Percentiles rank a stretch among this genome's conserved stretches.
Conservation (phyloP, 768 basidiomycete species). For the Suillus clintonianus region DNA sequence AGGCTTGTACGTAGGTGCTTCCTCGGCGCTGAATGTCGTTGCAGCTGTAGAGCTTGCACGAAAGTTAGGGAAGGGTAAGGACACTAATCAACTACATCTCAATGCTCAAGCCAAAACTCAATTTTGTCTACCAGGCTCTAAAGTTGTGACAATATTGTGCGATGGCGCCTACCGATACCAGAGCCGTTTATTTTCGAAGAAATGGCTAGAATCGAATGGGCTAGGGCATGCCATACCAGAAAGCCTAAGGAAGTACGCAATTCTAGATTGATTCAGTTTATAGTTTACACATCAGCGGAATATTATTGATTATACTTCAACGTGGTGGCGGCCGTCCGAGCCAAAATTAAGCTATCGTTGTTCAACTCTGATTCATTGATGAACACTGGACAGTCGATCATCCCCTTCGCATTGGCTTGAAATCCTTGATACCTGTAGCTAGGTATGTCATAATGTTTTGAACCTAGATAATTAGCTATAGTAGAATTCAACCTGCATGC, state of each 20-base stretch:
- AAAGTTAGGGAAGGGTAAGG: constrained; percentile 76
- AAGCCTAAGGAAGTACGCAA: constrained; percentile 85
- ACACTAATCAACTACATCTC: background rate
- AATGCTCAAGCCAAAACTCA: background rate
- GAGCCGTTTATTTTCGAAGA: constrained; percentile 90
- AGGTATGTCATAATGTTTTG: background rate
- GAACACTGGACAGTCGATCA: background rate
- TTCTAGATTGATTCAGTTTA: constrained; percentile 57
- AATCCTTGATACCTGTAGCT: no score
- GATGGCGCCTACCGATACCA: constrained; percentile 98
- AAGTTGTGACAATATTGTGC: constrained; percentile 84
- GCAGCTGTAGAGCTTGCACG: constrained; percentile 88
- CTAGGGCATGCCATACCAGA: constrained; percentile 78
- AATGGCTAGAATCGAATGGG: constrained; percentile 84
- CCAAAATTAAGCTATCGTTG: background rate
- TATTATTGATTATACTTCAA: background rate
- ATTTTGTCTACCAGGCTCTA: constrained; percentile 57
- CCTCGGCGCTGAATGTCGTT: constrained; percentile 91
- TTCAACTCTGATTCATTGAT: background rate
- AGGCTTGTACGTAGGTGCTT: constrained; percentile 93
- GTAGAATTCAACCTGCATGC: no score
- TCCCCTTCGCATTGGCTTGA: background rate
- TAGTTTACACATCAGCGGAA: background rate
- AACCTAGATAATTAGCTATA: no score
- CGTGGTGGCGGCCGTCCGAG: background rate